These are phyloP conservation scores for Cyamopsis tetragonoloba DNA, from an alignment of 306 rosid genomes.

Conservation along the genomic window DNA sequence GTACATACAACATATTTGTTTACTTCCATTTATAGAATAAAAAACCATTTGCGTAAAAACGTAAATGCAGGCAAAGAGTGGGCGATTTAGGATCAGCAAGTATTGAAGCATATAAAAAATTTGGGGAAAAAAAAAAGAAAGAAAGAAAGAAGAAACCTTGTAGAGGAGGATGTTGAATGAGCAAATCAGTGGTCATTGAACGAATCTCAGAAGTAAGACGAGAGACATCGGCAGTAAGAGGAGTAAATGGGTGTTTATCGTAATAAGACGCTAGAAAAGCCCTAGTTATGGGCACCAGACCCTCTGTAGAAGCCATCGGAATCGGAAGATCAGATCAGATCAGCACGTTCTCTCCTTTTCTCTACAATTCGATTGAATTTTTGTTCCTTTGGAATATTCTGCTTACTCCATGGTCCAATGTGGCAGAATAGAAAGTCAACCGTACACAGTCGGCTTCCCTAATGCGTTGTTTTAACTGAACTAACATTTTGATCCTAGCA, in stretches of 20 bases:
- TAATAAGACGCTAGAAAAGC: constrained; percentile 69
- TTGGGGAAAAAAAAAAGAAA: not conserved
- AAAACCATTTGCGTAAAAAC: not conserved
- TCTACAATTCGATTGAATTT: not conserved
- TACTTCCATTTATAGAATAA: not conserved
- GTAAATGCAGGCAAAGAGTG: not conserved
- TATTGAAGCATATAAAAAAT: not conserved
- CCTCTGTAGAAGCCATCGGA: constrained; percentile 81
- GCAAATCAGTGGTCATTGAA: constrained; percentile 46
- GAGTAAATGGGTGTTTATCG: constrained; percentile 64
- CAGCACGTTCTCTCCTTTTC: not conserved
- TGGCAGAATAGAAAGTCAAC: not conserved
- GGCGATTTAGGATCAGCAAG: not conserved
- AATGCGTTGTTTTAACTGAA: no score
- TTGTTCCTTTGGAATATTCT: constrained; percentile 7
- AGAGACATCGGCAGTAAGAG: constrained; percentile 65
- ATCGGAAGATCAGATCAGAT: constrained; percentile 17
- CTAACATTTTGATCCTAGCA: no score
- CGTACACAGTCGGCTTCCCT: no score
- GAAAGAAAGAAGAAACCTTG: constrained; percentile 41
- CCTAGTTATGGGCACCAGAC: constrained; percentile 86
- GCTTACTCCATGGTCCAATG: not conserved
- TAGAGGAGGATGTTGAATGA: constrained; percentile 42
- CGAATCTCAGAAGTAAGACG: constrained; percentile 68
- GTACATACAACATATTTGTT: not conserved